Evolutionary conservation across 345 rosid species (phyloP), one percentile per base, ranked within the genome.

Genomic region (Rhodamnia argentea): DNA sequence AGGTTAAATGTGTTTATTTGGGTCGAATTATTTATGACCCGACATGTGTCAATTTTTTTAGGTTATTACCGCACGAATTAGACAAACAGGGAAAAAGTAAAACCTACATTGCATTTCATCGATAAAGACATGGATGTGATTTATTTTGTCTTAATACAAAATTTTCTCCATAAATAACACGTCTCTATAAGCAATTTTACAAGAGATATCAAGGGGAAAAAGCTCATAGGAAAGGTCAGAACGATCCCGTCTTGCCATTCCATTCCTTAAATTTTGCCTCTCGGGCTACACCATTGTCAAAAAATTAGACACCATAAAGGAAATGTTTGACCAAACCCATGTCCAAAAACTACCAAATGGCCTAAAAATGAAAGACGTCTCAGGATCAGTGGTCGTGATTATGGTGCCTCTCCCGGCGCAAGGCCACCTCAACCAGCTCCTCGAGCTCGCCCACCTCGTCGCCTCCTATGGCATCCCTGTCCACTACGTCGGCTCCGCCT

Each of bases 391-490:
- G 42, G 60, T 11, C 22, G 90, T 85, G 52, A 58, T 89, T 20
- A 84, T 89, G 88, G 87, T 89, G 54, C 91, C 91, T 2, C 81
- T 86, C 20, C 87, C 88, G 24, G 87, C 86, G 23, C 88, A 87
- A 58, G 86, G 88, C 84, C 89, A 89, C 76, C 86, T 89, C 58
- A 83, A 85, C 85, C 90, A 86, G 74, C 83, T 86, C 74, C 74
- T 88, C 11, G 86, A 85, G 74, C 76, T 90, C 50, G 85, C 90
- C 51, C 70, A 23, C 55, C 86, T 76, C 15, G 40, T 88, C 84
- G 37, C 76, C 53, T 86, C 91, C 52, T 82, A 62, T 54, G 55
- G 59, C 85, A 37, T 88, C 62, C 89, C 88, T 15, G 52, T 89
- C 85, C 88, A 88, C 51, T 88, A 57, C 42, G 86, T 83, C 1